Conservation (phyloP, 2,329 filamentous ascomycete genomes). For the Aspergillus fumigatiaffinis region DNA sequence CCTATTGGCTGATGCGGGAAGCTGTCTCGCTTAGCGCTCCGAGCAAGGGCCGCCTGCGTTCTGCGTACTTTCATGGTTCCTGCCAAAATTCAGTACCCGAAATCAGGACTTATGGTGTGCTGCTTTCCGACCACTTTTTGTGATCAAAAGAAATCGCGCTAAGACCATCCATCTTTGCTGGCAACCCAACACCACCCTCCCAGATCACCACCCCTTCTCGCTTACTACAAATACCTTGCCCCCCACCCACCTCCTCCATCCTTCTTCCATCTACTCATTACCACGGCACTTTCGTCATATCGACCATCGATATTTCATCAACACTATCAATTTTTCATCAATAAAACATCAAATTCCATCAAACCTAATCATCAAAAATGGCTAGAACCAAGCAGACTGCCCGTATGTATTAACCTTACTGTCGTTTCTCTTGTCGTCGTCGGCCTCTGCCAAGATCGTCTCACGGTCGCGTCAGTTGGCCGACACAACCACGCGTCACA, state of each 20-base stretch:
- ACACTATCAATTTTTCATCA: conserved; percentile 28
- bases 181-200: conserved; percentile 13
- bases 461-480: conserved; percentile 16
- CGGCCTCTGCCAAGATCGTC: background rate
- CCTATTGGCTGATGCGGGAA: conserved; percentile 30
- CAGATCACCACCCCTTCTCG: conserved; percentile 35
- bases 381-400: conserved; percentile 53
- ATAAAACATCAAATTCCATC: conserved; percentile 25
- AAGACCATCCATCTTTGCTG: conserved; percentile 23
- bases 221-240: conserved; percentile 39
- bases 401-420: conserved; percentile 40
- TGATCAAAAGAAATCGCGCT: conserved; percentile 27
- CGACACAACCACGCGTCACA: conserved; percentile 9
- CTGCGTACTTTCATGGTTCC: conserved; percentile 6
- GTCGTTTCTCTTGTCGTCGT: conserved; percentile 14
- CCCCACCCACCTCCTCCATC: conserved; percentile 37
- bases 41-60: conserved; percentile 20
- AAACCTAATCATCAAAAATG: conserved; percentile 37
- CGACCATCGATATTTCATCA: conserved; percentile 27
- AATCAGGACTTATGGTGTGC: conserved; percentile 31
- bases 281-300: conserved; percentile 5
- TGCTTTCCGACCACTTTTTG: conserved; percentile 32
- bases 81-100: conserved; percentile 23
- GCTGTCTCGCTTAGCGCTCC: conserved; percentile 32
- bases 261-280: conserved; percentile 31